These are phyloP conservation scores for Calophaca sinica DNA, from an alignment of 306 rosid genomes.

Conservation along the genomic window DNA sequence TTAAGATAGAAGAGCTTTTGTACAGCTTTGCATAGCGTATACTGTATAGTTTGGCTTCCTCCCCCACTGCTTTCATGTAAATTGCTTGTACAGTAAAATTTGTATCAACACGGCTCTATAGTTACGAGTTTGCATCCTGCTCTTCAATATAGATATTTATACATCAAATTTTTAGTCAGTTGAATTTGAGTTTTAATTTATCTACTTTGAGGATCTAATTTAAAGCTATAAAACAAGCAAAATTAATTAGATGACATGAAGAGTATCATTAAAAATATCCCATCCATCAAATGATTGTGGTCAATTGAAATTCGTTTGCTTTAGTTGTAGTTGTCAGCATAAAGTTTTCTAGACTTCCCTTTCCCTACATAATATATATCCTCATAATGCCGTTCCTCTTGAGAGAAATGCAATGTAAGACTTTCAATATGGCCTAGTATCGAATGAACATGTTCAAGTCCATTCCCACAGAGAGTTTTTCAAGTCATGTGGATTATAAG, in stretches of 20 bases:
- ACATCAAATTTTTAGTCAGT: conserved; percentile 16
- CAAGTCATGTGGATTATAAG: conserved; percentile 37
- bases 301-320: conserved; percentile 16
- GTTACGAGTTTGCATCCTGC: conserved; percentile 23
- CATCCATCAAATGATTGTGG: not conserved
- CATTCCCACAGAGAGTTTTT: conserved; percentile 60
- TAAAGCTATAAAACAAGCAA: not conserved
- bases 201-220: conserved; percentile 20
- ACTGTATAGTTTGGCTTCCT: conserved; percentile 1
- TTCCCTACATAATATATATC: not conserved
- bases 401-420: not conserved
- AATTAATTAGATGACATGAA: not conserved
- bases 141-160: conserved; percentile 27
- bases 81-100: conserved; percentile 43
- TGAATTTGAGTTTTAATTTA: conserved; percentile 23
- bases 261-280: not conserved
- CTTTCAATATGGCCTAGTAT: conserved; percentile 22
- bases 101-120: conserved; percentile 31
- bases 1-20: conserved; percentile 34
- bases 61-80: conserved; percentile 24
- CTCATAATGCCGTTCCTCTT: too few species aligned
- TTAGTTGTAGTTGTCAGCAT: conserved; percentile 1
- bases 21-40: conserved; percentile 34
- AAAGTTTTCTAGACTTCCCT: conserved; percentile 4
- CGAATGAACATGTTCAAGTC: conserved; percentile 49